Percentiles rank a stretch among this genome's conserved stretches.
These are phyloP conservation scores for Gossypium turneri DNA, from an alignment of 345 rosid genomes.

Conservation along the genomic window DNA sequence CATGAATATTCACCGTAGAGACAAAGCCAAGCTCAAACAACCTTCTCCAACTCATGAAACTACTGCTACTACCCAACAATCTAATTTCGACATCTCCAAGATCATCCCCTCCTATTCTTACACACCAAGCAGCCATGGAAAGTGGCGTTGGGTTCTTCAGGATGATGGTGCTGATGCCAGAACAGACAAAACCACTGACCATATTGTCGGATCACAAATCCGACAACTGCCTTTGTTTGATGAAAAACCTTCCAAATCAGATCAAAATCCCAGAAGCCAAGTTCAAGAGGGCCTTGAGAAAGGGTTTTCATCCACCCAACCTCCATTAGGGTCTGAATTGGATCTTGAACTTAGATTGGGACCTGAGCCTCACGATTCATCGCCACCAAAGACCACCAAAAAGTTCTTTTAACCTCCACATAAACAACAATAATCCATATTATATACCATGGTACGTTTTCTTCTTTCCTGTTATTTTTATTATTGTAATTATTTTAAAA, in stretches of 20 bases:
- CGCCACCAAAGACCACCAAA: constrained; percentile 29
- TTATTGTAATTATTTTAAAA: background rate
- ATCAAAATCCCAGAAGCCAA: constrained; percentile 8
- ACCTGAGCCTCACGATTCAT: constrained; percentile 34
- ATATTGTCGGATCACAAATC: constrained; percentile 16
- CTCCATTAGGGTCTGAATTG: constrained; percentile 19
- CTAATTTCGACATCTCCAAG: constrained; percentile 1
- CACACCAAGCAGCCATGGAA: constrained; percentile 5
- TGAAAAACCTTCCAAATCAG: constrained; percentile 19
- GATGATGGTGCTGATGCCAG: constrained; percentile 2
- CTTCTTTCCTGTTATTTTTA: background rate
- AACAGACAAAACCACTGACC: background rate
- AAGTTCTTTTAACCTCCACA: constrained; percentile 34
- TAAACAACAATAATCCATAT: no score
- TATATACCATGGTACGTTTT: background rate
- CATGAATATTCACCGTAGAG: constrained; percentile 89
- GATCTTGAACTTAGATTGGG: constrained; percentile 65
- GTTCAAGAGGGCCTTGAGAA: constrained; percentile 7
- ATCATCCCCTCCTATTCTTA: constrained; percentile 10
- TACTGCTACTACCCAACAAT: background rate
- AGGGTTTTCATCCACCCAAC: constrained; percentile 2
- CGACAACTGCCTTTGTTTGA: constrained; percentile 32
- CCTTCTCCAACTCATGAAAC: constrained; percentile 22
- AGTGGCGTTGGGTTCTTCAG: constrained; percentile 22
- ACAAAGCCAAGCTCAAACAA: constrained; percentile 66